Percentiles rank a stretch among this genome's conserved stretches.
phyloP scores from a whole-genome alignment of 1,139 yeast species.

The Blastobotrys apis region DNA sequence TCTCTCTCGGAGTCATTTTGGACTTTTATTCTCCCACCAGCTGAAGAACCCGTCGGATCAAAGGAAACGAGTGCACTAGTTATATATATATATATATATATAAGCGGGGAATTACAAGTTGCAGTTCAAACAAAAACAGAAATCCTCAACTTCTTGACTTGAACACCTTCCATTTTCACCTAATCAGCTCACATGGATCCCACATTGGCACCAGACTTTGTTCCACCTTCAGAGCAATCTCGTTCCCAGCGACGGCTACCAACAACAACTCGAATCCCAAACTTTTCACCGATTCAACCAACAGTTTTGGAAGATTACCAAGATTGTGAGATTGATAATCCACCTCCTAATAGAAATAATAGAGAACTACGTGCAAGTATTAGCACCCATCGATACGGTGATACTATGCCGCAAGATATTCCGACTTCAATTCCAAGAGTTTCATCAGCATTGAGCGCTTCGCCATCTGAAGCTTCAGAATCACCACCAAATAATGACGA shows the following conservation, averaged over 20 bases:
- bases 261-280: conserved; percentile 63
- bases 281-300: conserved; percentile 68
- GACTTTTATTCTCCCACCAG: too few relatives aligned
- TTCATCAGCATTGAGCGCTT: conserved; percentile 19
- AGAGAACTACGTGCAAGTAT: background rate
- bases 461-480: conserved; percentile 4
- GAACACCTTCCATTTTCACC: too few relatives aligned
- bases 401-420: conserved; percentile 12
- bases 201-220: conserved; percentile 37
- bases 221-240: conserved; percentile 35
- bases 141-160: too few relatives aligned
- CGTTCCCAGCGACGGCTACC: conserved; percentile 45
- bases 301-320: conserved; percentile 73
- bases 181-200: conserved; percentile 43
- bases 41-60: too few relatives aligned
- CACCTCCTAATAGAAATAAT: background rate
- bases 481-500: background rate
- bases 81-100: too few relatives aligned
- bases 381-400: background rate
- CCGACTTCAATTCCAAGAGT: conserved; percentile 24
- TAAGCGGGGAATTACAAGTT: too few relatives aligned
- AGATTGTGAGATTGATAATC: conserved; percentile 6
- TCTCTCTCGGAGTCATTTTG: too few relatives aligned
- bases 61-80: too few relatives aligned
- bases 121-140: too few relatives aligned